Conservation (phyloP, 2,329 filamentous ascomycete genomes). For the Trichoderma oligosporum region DNA sequence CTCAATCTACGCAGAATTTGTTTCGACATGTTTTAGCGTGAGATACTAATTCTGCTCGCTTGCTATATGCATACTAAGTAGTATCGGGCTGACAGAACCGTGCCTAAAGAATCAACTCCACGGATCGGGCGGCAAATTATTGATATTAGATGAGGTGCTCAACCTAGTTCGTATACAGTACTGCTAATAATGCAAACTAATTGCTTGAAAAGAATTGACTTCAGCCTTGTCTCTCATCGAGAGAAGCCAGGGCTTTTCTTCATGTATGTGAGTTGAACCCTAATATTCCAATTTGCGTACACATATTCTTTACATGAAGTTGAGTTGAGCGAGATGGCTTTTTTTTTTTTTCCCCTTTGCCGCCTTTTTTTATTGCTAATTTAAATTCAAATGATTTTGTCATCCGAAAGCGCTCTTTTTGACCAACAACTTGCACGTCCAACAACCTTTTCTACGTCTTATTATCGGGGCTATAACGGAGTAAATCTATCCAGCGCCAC, state of each 20-base stretch:
- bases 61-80: not conserved
- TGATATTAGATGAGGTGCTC: not conserved
- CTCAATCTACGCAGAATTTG: not conserved
- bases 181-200: no score
- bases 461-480: no score
- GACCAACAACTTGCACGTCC: no score
- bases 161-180: not conserved
- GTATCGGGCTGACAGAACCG: not conserved
- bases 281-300: no score
- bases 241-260: not conserved
- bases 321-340: no score
- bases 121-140: conserved; percentile 9
- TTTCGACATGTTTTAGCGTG: not conserved
- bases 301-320: no score
- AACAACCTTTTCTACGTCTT: no score
- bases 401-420: no score
- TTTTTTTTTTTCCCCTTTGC: not conserved
- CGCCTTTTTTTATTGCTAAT: not conserved
- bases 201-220: no score
- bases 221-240: no score
- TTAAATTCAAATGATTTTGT: no score
- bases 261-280: not conserved
- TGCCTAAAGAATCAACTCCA: not conserved
- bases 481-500: no score
- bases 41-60: not conserved